phyloP scores from a whole-genome alignment of 2,329 filamentous ascomycete genomes.

The Talaromyces piceae region DNA sequence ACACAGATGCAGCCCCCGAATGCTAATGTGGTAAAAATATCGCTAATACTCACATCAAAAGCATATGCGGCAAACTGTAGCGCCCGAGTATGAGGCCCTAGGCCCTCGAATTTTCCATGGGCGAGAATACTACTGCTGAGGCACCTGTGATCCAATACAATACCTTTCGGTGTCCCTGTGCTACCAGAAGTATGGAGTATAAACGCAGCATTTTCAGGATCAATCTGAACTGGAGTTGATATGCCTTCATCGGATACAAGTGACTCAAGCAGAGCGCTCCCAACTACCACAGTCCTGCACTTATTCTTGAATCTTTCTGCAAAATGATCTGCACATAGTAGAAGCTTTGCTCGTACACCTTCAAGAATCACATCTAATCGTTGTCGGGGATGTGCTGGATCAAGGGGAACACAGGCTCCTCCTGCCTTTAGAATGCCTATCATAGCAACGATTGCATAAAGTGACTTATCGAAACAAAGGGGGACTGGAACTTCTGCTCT shows the following conservation, averaged over 20 bases:
- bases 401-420: conserved; percentile 17
- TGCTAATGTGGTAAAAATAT: conserved; percentile 43
- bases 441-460: conserved; percentile 22
- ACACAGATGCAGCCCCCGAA: conserved; percentile 49
- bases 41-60: conserved; percentile 41
- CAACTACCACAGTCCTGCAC: too few species aligned
- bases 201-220: conserved; percentile 17
- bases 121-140: conserved; percentile 50
- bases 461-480: conserved; percentile 26
- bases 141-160: conserved; percentile 54
- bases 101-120: conserved; percentile 46
- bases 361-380: conserved; percentile 15
- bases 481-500: conserved; percentile 17
- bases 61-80: conserved; percentile 50
- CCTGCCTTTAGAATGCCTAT: conserved; percentile 25
- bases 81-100: conserved; percentile 48
- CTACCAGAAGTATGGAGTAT: conserved; percentile 2
- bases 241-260: background rate
- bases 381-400: conserved; percentile 15
- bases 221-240: too few species aligned
- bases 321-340: background rate
- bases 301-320: background rate
- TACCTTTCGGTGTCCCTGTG: conserved; percentile 17
- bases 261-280: too few species aligned
- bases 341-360: background rate